Conservation (phyloP, 1,284 basidiomycete genomes). For the Inonotus hispidus region DNA sequence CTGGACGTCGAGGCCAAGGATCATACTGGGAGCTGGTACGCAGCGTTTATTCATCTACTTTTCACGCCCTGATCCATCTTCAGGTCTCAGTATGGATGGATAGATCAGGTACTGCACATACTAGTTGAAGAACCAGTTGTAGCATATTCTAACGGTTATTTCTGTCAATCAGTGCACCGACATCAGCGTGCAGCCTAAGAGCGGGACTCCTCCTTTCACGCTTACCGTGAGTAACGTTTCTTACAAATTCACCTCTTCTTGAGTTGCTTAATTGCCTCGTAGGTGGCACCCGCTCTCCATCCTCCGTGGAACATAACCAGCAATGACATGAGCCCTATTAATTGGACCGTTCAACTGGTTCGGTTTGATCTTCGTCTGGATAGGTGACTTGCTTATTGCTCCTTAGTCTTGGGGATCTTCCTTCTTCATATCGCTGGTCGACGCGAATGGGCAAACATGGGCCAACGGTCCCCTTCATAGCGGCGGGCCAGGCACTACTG, state of each 20-base stretch:
- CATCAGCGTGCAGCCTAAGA: constrained; percentile 44
- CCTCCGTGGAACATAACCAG: constrained; percentile 53
- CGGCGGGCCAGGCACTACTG: constrained; percentile 33
- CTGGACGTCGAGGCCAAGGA: constrained; percentile 42
- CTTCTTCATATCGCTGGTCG: constrained; percentile 52
- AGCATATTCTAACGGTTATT: not conserved
- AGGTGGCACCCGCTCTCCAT: constrained; percentile 54
- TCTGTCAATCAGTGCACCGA: constrained; percentile 42
- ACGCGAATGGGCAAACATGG: constrained; percentile 47
- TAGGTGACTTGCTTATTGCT: not conserved
- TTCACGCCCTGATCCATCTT: not conserved
- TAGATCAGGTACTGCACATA: constrained; percentile 38
- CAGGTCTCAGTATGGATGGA: constrained; percentile 50
- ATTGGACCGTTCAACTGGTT: constrained; percentile 51
- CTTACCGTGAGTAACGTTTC: constrained; percentile 39
- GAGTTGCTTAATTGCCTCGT: not conserved
- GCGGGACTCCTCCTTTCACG: constrained; percentile 54
- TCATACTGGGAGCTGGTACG: constrained; percentile 37
- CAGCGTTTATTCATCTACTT: not conserved
- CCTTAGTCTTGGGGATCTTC: constrained; percentile 43
- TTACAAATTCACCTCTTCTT: not conserved
- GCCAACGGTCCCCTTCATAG: constrained; percentile 51
- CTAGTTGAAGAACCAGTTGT: not conserved
- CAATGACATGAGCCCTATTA: constrained; percentile 35
- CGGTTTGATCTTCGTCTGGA: not conserved